Evolutionary conservation across 768 basidiomycete species (phyloP), one percentile per base, ranked within the genome.

Genomic region (Tricholoma terreum): DNA sequence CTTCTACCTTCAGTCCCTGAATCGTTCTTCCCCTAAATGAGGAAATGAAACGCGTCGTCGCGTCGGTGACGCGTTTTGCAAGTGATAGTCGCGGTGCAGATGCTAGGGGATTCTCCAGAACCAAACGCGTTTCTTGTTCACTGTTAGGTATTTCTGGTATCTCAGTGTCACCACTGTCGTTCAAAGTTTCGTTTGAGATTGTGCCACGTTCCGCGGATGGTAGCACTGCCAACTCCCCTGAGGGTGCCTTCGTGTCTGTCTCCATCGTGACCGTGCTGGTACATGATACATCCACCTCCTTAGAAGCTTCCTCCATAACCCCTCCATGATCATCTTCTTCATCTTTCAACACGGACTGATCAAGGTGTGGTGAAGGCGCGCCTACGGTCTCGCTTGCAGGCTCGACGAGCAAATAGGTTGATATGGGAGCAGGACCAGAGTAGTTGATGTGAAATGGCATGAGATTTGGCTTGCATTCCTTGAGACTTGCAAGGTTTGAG

Each of bases 391-490:
- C 70, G 22, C 68, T 67, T 8, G 76, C 68, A n/a, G 75, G 67
- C n/a, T 78, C 79, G 52, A 86, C 76, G 45, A 79, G 80, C 69
- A 93, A 85, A 69, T 86, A 94, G 5, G 86, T 86, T 3, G 86
- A 87, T 15, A 93, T 75, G 5, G 86, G 84, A 1, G 91, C 90
- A 17, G 80, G 78, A 0, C 92, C 92, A 9, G 79, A 75, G 69
- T 91, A 84, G 11, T 77, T 71, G 48, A 93, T 84, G 62, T 87
- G 84, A 60, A 94, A 94, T 4, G 92, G 92, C 89, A 94, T 91
- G 30, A 94, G 78, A 65, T 85, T 79, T 1, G 89, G 90, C 2
- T 72, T 75, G 48, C 81, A 84, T 67, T 61, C 56, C n/a, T 58
- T 38, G 7, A 63, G 53, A 21, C 46, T 50, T 43, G 43, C n/a